Conservation (phyloP, 2,329 filamentous ascomycete species). For the Dactylellina leptospora region DNA sequence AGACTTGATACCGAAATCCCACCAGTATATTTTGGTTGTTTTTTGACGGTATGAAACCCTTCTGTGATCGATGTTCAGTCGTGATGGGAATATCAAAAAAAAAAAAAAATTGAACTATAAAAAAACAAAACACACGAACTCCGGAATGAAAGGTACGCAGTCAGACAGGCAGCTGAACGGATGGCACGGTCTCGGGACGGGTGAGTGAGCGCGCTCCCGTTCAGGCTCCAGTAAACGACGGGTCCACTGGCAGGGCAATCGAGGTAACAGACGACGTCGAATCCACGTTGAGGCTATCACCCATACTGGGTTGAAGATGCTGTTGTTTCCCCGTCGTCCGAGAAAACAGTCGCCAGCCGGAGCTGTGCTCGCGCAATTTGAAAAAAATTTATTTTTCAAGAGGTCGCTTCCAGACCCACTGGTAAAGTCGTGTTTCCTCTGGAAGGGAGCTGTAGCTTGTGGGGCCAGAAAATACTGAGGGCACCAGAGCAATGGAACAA, state of each 20-base stretch:
- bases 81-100: constrained; percentile 21
- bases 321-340: constrained; percentile 36
- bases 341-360: constrained; percentile 27
- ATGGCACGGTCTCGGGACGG: constrained; percentile 50
- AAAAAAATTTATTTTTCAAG: constrained; percentile 24
- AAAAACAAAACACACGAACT: constrained; percentile 19
- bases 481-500: constrained; percentile 39
- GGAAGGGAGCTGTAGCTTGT: constrained; percentile 26
- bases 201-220: no score
- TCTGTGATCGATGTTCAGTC: constrained; percentile 4
- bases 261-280: constrained; percentile 33
- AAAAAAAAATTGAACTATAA: constrained; percentile 17
- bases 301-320: constrained; percentile 32
- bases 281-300: constrained; percentile 32
- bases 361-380: constrained; percentile 12
- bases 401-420: constrained; percentile 40
- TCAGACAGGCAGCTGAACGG: constrained; percentile 7
- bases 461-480: constrained; percentile 12
- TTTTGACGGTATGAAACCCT: constrained; percentile 29
- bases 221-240: not conserved
- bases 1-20: constrained; percentile 29
- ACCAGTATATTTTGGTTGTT: constrained; percentile 7
- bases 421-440: constrained; percentile 12
- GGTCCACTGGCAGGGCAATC: constrained; percentile 26
- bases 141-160: not conserved